Evolutionary conservation across 2,329 filamentous ascomycete species (phyloP).

Genomic region (Arthrobotrys musiformis): DNA sequence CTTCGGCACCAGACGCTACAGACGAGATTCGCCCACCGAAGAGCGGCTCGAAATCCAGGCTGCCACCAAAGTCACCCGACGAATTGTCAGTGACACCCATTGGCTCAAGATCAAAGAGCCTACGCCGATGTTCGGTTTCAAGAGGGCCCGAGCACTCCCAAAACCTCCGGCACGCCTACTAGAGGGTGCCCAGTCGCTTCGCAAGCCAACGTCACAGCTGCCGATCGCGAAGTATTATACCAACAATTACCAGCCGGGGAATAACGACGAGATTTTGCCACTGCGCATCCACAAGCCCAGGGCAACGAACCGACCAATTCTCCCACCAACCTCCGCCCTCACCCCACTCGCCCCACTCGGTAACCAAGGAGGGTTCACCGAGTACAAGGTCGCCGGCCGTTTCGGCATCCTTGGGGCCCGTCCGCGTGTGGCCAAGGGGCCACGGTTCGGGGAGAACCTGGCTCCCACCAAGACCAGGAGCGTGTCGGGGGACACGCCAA

Average conservation of each 20-base stretch:
- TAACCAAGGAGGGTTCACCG: not conserved
- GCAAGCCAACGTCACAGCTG: constrained; percentile 12
- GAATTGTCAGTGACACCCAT: constrained; percentile 34
- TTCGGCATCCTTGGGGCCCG: not conserved
- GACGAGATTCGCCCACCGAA: not conserved
- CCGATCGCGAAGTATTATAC: constrained; percentile 45
- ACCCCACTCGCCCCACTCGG: not conserved
- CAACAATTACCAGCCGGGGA: constrained; percentile 25
- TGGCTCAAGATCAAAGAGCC: constrained; percentile 29
- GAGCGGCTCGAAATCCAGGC: constrained; percentile 8
- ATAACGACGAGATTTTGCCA: constrained; percentile 2
- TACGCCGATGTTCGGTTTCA: no score
- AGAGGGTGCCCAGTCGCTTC: constrained; percentile 18
- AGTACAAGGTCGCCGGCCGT: not conserved
- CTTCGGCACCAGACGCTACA: constrained; percentile 32
- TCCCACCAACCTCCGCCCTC: not conserved
- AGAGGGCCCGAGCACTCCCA: no score
- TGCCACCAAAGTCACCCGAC: constrained; percentile 25
- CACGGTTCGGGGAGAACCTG: no score
- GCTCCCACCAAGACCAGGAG: not conserved
- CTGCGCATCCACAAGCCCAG: not conserved
- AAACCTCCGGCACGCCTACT: not conserved
- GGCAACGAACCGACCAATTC: not conserved
- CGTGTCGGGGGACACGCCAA: not conserved
- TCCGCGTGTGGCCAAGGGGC: no score